A percentile compares a stretch with the other conserved stretches of the same genome.
Conservation (phyloP, 805 yeast genomes). For the Candida yuanshanica region DNA sequence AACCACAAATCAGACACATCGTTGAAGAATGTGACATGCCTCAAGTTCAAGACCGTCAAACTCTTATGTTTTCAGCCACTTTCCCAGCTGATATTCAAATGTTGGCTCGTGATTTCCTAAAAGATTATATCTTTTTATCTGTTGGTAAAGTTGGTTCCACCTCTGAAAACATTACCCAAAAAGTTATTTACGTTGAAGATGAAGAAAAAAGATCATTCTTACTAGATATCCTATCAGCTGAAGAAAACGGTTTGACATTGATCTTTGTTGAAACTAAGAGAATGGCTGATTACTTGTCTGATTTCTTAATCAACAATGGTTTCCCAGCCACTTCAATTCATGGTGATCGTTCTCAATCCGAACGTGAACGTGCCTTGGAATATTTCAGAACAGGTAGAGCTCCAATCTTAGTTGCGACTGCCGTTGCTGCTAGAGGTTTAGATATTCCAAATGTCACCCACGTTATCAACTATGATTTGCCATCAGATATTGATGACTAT, state of each 20-base stretch:
- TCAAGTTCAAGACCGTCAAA: constrained; percentile 82
- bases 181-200: constrained; percentile 85
- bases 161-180: constrained; percentile 96
- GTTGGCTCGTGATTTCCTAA: constrained; percentile 95
- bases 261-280: constrained; percentile 98
- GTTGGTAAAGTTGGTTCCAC: constrained; percentile 99
- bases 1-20: constrained; percentile 97
- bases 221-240: constrained; percentile 78
- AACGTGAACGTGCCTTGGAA: constrained; percentile 96
- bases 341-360: constrained; percentile 97
- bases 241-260: constrained; percentile 80
- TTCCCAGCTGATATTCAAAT: constrained; percentile 97
- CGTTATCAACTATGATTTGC: constrained; percentile 95
- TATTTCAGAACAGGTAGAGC: constrained; percentile 90
- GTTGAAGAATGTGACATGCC: constrained; percentile 99
- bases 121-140: constrained; percentile 90
- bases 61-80: constrained; percentile 97
- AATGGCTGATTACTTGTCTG: constrained; percentile 95
- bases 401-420: constrained; percentile 96
- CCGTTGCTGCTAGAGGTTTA: constrained; percentile 99
- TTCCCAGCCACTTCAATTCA: constrained; percentile 98
- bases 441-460: constrained; percentile 99
- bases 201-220: constrained; percentile 88
- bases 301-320: constrained; percentile 79
- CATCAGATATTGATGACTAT: constrained; percentile 95